Percentiles rank a stretch among this genome's conserved stretches.
phyloP scores from a whole-genome alignment of 2,329 filamentous ascomycete genomes.

The Sarocladium brachiariae region DNA sequence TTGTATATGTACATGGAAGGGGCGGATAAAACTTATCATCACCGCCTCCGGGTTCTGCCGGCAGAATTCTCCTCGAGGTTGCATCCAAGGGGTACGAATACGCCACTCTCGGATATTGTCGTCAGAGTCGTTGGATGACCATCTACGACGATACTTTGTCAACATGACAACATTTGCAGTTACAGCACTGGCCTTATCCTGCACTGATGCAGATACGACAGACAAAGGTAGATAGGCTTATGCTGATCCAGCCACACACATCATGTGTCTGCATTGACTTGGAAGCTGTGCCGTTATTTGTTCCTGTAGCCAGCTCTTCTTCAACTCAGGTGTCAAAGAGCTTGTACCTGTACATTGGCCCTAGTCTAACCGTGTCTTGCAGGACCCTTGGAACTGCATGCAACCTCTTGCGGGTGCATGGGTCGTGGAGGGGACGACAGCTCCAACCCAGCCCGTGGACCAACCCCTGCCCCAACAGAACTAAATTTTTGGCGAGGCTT shows the following conservation, averaged over 20 bases:
- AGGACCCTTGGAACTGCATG: slow-evolving; percentile 7
- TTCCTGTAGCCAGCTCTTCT: background rate
- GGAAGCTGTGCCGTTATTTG: background rate
- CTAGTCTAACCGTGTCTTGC: slow-evolving; percentile 1
- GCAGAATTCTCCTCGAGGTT: slow-evolving; percentile 5
- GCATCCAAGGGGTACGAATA: background rate
- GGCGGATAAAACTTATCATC: background rate
- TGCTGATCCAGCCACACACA: background rate
- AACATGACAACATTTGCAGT: too few relatives aligned
- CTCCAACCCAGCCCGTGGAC: slow-evolving; percentile 5
- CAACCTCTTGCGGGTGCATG: slow-evolving; percentile 7
- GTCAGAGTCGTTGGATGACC: too few relatives aligned
- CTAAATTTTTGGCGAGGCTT: slow-evolving; percentile 21
- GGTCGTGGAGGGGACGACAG: slow-evolving; percentile 5
- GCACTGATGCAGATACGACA: too few relatives aligned
- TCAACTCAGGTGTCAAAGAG: background rate
- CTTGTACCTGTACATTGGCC: background rate
- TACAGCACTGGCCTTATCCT: too few relatives aligned
- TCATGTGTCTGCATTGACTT: background rate
- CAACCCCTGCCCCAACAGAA: slow-evolving; percentile 25
- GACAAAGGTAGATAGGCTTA: background rate
- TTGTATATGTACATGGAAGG: background rate
- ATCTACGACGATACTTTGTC: too few relatives aligned
- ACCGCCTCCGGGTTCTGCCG: slow-evolving; percentile 8
- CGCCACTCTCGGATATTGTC: background rate